Evolutionary conservation across 257 asterid species (phyloP).

Genomic region (Solanum gandarillasii): DNA sequence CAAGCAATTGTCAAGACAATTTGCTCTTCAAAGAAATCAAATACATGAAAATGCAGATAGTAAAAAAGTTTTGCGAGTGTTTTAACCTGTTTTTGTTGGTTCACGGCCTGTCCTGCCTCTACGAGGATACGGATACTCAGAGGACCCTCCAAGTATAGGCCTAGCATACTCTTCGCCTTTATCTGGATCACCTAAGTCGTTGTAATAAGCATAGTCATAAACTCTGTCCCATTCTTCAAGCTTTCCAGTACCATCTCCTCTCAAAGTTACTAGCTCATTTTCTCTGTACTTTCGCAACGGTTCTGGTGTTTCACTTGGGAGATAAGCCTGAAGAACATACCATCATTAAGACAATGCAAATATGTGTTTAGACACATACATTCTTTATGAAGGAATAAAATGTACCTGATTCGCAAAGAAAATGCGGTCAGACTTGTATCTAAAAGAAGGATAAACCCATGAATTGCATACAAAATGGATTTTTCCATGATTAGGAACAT

Average conservation of each 20-base stretch:
- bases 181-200: constrained; percentile 29
- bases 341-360: not conserved
- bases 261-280: not conserved
- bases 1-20: not conserved
- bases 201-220: constrained; percentile 5
- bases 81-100: not conserved
- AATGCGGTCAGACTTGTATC: not conserved
- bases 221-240: not conserved
- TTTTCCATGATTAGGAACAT: not conserved
- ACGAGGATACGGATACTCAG: constrained; percentile 12
- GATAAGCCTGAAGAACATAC: constrained; percentile 7
- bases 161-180: constrained; percentile 6
- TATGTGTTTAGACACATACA: not conserved
- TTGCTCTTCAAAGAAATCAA: not conserved
- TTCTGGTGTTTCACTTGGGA: not conserved
- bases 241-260: not conserved
- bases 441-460: not conserved
- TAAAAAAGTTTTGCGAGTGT: not conserved
- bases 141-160: constrained; percentile 17
- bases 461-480: not conserved
- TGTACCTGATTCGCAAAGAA: not conserved
- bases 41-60: not conserved
- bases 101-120: constrained; percentile 4
- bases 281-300: not conserved
- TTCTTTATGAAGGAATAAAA: too few relatives aligned